Evolutionary conservation across 495 filamentous ascomycete species (phyloP).

Genomic region (Lophiostoma macrostomum): DNA sequence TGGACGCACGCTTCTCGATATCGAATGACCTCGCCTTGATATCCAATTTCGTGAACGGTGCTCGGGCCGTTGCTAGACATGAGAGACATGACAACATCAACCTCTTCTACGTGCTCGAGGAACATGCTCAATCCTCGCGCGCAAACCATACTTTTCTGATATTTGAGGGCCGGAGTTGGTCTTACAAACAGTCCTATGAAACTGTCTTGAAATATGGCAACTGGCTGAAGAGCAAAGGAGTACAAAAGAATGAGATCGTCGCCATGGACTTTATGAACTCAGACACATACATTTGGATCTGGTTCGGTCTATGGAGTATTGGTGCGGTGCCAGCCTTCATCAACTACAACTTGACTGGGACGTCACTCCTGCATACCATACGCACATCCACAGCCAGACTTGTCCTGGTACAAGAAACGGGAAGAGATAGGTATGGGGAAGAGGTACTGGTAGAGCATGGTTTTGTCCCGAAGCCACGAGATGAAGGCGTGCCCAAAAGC

Average conservation of each 20-base stretch:
- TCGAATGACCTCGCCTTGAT: constrained; percentile 64
- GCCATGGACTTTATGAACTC: constrained; percentile 88
- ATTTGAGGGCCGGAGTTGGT: constrained; percentile 72
- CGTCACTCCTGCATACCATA: constrained; percentile 76
- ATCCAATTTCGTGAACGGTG: constrained; percentile 44
- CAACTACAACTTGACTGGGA: constrained; percentile 83
- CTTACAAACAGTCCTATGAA: constrained; percentile 77
- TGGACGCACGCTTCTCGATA: constrained; percentile 70
- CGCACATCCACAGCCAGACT: constrained; percentile 66
- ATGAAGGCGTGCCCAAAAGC: not conserved
- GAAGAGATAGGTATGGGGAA: constrained; percentile 51
- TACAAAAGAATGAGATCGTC: constrained; percentile 77
- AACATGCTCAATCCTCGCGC: constrained; percentile 55
- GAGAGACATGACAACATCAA: constrained; percentile 59
- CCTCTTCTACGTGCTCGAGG: constrained; percentile 77
- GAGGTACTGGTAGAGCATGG: constrained; percentile 48
- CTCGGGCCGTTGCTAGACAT: constrained; percentile 46
- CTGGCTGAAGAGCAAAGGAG: constrained; percentile 70
- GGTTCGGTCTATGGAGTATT: constrained; percentile 82
- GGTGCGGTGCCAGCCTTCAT: constrained; percentile 89
- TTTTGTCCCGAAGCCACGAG: constrained; percentile 21
- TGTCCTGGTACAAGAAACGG: constrained; percentile 70
- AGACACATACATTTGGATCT: constrained; percentile 76
- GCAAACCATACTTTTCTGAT: constrained; percentile 63
- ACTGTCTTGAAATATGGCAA: constrained; percentile 71